Conservation (phyloP, 139 green algal genomes). For the Chlamydomonas sp. region DNA sequence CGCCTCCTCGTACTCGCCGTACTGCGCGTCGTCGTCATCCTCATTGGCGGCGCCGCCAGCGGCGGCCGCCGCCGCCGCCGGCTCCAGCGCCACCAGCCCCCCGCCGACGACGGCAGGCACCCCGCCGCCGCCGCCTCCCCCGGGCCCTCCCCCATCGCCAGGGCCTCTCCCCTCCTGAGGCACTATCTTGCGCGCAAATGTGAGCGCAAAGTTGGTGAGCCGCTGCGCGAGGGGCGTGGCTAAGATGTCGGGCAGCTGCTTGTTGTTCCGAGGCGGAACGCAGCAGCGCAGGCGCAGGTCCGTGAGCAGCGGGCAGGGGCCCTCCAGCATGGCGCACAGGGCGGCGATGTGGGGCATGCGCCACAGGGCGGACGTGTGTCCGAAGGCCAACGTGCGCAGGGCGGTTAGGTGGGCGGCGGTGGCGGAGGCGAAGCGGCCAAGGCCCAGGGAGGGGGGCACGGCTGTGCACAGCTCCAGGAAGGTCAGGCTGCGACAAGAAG, state of each 20-base stretch:
- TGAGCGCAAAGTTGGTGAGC: slow-evolving; percentile 38
- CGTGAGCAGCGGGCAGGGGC: slow-evolving; percentile 8
- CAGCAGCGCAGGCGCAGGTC: slow-evolving; percentile 35
- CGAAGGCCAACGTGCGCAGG: slow-evolving; percentile 32
- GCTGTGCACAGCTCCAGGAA: slow-evolving; percentile 34
- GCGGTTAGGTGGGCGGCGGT: not conserved
- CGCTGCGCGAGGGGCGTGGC: slow-evolving; percentile 24
- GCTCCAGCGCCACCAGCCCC: too few species aligned
- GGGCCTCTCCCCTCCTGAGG: too few species aligned
- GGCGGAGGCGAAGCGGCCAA: not conserved
- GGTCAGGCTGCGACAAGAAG: not conserved
- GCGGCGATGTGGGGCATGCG: not conserved
- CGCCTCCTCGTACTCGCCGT: slow-evolving; percentile 36
- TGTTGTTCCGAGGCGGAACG: not conserved
- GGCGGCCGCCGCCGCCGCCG: not conserved
- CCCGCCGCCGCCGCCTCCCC: not conserved
- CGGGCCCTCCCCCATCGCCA: too few species aligned
- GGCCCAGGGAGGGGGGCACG: slow-evolving; percentile 20
- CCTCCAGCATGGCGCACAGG: slow-evolving; percentile 18
- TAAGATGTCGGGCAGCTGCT: slow-evolving; percentile 17
- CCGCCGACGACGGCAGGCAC: not conserved
- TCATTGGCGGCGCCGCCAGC: not conserved
- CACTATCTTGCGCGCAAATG: slow-evolving; percentile 4
- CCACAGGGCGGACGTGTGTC: slow-evolving; percentile 29
- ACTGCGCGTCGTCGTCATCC: slow-evolving; percentile 5